Evolutionary conservation across 2,329 filamentous ascomycete genomes (phyloP).

Genomic region (Pseudocercospora cruenta): DNA sequence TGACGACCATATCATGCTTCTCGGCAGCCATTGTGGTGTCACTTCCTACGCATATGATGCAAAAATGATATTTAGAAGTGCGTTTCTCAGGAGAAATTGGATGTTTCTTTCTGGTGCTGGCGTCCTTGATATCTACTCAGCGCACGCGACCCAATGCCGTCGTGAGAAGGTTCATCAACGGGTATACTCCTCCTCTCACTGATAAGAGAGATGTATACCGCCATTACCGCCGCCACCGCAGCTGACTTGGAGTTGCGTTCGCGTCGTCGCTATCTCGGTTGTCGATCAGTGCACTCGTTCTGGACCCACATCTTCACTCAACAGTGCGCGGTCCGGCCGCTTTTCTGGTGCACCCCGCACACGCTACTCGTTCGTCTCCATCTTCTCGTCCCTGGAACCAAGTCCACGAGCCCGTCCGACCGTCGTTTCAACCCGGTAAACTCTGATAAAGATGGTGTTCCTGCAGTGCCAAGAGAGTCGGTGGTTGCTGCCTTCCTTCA

Average conservation of each 20-base stretch:
- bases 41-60: neutral
- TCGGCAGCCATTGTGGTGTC: conserved; percentile 20
- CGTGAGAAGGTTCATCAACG: conserved; percentile 9
- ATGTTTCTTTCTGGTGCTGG: conserved; percentile 6
- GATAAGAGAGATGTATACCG: conserved; percentile 19
- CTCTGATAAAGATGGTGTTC: conserved; percentile 21
- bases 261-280: conserved; percentile 15
- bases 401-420: neutral
- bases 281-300: conserved; percentile 8
- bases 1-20: conserved; percentile 41
- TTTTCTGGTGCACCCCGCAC: conserved; percentile 14
- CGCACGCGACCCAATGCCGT: conserved; percentile 10
- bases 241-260: conserved; percentile 3
- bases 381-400: conserved; percentile 3
- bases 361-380: conserved; percentile 6
- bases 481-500: neutral
- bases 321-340: conserved; percentile 16
- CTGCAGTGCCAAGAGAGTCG: conserved; percentile 16
- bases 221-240: conserved; percentile 11
- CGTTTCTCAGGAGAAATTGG: neutral
- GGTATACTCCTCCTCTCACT: conserved; percentile 13
- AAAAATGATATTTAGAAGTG: neutral
- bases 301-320: neutral
- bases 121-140: conserved; percentile 17
- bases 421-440: conserved; percentile 13